phyloP scores from a whole-genome alignment of 2,329 filamentous ascomycete species.

The Cytospora mali region DNA sequence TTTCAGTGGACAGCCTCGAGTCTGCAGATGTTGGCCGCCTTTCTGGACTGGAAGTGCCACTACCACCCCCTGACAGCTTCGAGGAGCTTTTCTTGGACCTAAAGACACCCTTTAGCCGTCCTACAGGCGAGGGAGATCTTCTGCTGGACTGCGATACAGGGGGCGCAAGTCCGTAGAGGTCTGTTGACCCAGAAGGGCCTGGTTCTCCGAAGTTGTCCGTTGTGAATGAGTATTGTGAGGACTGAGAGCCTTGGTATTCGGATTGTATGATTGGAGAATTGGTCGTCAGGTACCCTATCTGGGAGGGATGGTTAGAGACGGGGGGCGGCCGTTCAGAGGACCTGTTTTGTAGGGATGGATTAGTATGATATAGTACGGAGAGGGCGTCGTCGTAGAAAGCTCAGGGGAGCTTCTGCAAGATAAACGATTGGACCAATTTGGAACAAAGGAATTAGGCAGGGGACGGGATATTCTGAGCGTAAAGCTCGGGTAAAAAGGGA shows the following conservation, averaged over 20 bases:
- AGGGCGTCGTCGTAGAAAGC: constrained; percentile 12
- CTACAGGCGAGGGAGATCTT: constrained; percentile 69
- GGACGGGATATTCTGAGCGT: neutral
- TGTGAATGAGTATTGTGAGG: constrained; percentile 36
- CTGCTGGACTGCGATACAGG: constrained; percentile 47
- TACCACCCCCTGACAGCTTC: constrained; percentile 38
- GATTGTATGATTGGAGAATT: constrained; percentile 69
- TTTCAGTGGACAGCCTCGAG: constrained; percentile 21
- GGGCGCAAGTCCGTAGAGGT: constrained; percentile 40
- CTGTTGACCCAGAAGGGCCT: constrained; percentile 24
- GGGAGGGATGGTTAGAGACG: constrained; percentile 63
- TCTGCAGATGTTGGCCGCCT: constrained; percentile 28
- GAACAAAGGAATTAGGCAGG: constrained; percentile 11
- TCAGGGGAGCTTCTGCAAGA: constrained; percentile 16
- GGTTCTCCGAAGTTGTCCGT: constrained; percentile 20
- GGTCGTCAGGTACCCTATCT: constrained; percentile 68
- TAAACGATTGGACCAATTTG: constrained; percentile 17
- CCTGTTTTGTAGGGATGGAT: constrained; percentile 28
- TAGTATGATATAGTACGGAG: constrained; percentile 14
- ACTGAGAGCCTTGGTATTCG: constrained; percentile 50
- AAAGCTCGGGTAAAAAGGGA: constrained; percentile 11
- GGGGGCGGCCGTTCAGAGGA: constrained; percentile 48
- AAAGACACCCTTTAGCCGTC: constrained; percentile 74
- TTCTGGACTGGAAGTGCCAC: constrained; percentile 47
- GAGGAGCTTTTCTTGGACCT: constrained; percentile 53